Percentiles rank a stretch among this genome's conserved stretches.
phyloP scores from a whole-genome alignment of 352 stramenopile species.

The Chrysophaeum taylorii region DNA sequence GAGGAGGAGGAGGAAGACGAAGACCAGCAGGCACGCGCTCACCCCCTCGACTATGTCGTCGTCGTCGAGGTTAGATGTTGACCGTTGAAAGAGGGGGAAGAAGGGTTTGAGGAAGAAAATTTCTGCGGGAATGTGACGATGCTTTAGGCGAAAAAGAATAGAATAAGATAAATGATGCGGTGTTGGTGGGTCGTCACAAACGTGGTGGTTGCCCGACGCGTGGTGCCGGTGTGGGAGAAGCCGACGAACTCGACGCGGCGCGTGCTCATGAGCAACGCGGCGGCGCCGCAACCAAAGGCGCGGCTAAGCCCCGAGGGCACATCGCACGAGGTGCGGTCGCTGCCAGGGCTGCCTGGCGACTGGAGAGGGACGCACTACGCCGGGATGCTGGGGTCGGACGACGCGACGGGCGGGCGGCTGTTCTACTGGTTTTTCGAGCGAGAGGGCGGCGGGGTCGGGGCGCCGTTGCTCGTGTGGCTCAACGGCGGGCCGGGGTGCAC shows the following conservation, averaged over 20 bases:
- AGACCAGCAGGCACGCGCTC: too few species aligned
- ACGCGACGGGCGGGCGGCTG: background rate
- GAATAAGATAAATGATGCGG: too few species aligned
- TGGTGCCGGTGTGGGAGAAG: background rate
- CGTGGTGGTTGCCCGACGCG: background rate
- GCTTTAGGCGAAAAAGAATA: background rate
- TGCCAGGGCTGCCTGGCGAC: background rate
- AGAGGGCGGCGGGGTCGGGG: conserved; percentile 15
- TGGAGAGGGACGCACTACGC: background rate
- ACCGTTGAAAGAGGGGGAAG: background rate
- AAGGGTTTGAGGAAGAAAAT: background rate
- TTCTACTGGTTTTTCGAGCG: conserved; percentile 57
- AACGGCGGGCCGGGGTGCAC: conserved; percentile 64
- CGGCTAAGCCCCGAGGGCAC: background rate
- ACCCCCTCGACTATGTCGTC: too few species aligned
- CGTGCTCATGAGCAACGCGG: conserved; percentile 23
- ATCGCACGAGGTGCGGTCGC: background rate
- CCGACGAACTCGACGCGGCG: background rate
- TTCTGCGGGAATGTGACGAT: background rate
- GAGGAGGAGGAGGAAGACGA: too few species aligned
- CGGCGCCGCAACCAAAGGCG: too few species aligned
- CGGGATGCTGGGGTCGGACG: conserved; percentile 5
- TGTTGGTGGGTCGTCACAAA: too few species aligned
- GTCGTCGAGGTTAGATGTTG: too few species aligned
- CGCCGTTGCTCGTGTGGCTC: conserved; percentile 58